These are phyloP conservation scores for Tulasnella sp. DNA, from an alignment of 768 basidiomycete genomes.

Conservation along the genomic window DNA sequence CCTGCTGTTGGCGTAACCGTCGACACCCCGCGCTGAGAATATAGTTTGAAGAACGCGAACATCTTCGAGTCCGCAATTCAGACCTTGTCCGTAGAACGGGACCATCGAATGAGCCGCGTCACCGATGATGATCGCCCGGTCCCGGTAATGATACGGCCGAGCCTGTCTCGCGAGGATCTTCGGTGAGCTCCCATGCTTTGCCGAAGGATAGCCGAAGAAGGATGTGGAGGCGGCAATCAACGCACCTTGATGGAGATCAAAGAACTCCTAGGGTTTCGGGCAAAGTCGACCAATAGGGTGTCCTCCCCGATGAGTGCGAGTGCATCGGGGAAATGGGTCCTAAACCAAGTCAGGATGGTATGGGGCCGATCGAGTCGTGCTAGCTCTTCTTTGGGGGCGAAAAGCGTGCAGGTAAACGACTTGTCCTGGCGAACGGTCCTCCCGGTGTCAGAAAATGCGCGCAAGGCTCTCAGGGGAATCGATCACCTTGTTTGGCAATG, in stretches of 20 bases:
- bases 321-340: constrained; percentile 82
- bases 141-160: constrained; percentile 85
- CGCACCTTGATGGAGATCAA: constrained; percentile 89
- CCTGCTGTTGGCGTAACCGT: constrained; percentile 28
- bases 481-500: constrained; percentile 89
- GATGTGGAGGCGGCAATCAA: constrained; percentile 24
- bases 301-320: constrained; percentile 78
- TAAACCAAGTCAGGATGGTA: constrained; percentile 65
- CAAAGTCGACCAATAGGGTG: constrained; percentile 69
- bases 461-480: constrained; percentile 28
- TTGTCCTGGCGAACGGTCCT: constrained; percentile 61
- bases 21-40: constrained; percentile 66
- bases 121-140: constrained; percentile 81
- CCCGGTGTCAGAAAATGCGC: constrained; percentile 33
- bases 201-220: constrained; percentile 23
- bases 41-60: constrained; percentile 81
- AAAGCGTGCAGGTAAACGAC: constrained; percentile 95
- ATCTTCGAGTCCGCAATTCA: constrained; percentile 97
- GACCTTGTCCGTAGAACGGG: constrained; percentile 95
- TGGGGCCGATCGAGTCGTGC: constrained; percentile 51
- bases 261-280: constrained; percentile 78
- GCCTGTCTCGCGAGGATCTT: constrained; percentile 45
- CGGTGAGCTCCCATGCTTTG: constrained; percentile 6
- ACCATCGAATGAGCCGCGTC: constrained; percentile 98
- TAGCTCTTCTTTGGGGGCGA: constrained; percentile 76